Percentiles rank a stretch among this genome's conserved stretches.
Conservation (phyloP, 225 moss, liverwort and hornwort species). For the Neckera pumila region DNA sequence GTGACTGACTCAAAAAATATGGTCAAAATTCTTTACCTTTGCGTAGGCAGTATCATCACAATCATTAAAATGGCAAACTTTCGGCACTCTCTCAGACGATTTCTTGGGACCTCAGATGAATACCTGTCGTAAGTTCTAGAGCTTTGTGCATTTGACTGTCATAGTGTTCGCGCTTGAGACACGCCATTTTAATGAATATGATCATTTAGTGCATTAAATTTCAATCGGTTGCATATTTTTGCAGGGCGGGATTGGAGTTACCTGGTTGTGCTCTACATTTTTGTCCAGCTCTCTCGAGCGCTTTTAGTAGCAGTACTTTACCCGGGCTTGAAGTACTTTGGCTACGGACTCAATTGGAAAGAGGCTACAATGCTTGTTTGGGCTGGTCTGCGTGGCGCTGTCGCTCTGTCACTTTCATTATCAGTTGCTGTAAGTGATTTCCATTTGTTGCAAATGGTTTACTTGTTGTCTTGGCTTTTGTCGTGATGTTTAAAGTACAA, state of each 20-base stretch:
- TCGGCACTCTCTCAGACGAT: neutral
- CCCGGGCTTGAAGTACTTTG: conserved; percentile 76
- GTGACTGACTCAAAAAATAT: neutral
- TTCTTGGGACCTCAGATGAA: neutral
- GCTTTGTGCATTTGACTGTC: neutral
- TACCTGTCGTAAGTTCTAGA: neutral
- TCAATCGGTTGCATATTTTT: neutral
- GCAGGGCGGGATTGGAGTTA: conserved; percentile 87
- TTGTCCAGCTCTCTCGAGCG: conserved; percentile 78
- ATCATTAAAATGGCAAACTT: neutral
- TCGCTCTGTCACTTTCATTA: conserved; percentile 81
- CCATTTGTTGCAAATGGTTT: neutral
- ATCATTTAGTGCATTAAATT: neutral
- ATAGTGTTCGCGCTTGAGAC: neutral
- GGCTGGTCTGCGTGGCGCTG: conserved; percentile 96
- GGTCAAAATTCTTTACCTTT: neutral
- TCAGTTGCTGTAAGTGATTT: conserved; percentile 68
- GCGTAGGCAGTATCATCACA: neutral
- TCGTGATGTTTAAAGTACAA: neutral
- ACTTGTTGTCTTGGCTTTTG: neutral
- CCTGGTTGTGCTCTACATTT: conserved; percentile 68
- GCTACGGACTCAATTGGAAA: conserved; percentile 91
- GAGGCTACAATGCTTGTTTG: conserved; percentile 69
- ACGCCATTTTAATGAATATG: neutral
- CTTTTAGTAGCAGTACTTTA: conserved; percentile 53